phyloP scores from a whole-genome alignment of 2,329 filamentous ascomycete genomes.

The Elsinoe arachidis region DNA sequence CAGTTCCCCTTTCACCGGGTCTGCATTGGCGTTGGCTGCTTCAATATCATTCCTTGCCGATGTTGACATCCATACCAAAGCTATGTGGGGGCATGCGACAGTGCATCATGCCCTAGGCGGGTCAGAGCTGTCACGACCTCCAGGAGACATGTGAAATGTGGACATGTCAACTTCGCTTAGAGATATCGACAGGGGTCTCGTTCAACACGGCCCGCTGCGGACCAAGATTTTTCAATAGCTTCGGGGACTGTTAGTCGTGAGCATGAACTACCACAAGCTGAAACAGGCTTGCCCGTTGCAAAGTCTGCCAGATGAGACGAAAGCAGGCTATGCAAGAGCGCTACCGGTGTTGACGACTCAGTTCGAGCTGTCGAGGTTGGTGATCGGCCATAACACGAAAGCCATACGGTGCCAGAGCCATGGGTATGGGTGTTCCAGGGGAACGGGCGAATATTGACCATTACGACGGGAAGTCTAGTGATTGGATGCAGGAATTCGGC shows the following conservation, averaged over 20 bases:
- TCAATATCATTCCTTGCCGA: not conserved
- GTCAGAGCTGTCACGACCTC: no score
- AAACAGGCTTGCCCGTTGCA: not conserved
- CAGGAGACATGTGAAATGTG: not conserved
- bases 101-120: no score
- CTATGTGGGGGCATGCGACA: not conserved
- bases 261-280: not conserved
- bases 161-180: not conserved
- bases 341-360: not conserved
- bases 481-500: no score
- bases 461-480: no score
- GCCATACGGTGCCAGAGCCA: not conserved
- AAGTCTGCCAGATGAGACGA: not conserved
- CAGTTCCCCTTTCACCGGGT: not conserved
- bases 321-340: not conserved
- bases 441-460: no score
- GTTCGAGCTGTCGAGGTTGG: not conserved
- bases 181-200: not conserved
- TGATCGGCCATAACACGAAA: not conserved
- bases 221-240: conserved; percentile 9
- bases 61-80: not conserved
- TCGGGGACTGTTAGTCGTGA: not conserved
- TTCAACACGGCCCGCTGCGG: conserved; percentile 1
- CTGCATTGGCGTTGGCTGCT: not conserved
- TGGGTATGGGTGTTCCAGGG: not conserved